Conservation (phyloP, 2,329 filamentous ascomycete genomes). For the Claviceps sorghi region DNA sequence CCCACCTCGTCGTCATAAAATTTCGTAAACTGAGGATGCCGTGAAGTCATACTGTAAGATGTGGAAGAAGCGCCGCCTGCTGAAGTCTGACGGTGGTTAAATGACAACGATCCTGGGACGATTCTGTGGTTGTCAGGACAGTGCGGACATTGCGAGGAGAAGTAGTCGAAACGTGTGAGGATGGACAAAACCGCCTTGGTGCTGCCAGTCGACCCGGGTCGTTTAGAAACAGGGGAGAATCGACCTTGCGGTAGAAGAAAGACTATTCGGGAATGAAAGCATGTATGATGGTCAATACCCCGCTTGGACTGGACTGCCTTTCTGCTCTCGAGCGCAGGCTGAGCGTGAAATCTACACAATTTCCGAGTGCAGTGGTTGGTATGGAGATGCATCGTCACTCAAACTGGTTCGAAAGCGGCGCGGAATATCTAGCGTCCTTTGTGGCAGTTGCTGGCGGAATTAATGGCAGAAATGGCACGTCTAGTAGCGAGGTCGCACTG, state of each 20-base stretch:
- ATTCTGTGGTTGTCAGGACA: slow-evolving; percentile 4
- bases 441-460: background rate
- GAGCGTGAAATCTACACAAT: background rate
- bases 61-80: slow-evolving; percentile 4
- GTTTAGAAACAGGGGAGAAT: background rate
- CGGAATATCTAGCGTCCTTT: slow-evolving; percentile 7
- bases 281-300: background rate
- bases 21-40: slow-evolving; percentile 17
- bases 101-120: slow-evolving; percentile 1
- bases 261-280: background rate
- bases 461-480: background rate
- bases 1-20: slow-evolving; percentile 23
- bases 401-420: background rate
- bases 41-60: slow-evolving; percentile 20
- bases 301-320: background rate
- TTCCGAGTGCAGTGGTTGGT: background rate
- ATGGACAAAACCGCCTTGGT: background rate
- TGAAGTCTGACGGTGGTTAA: slow-evolving; percentile 8
- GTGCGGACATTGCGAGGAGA: slow-evolving; percentile 10
- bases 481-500: too few species aligned
- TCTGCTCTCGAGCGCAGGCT: background rate
- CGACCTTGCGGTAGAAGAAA: background rate
- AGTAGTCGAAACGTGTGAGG: background rate
- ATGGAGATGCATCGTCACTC: slow-evolving; percentile 2
- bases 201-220: background rate